Percentiles rank a stretch among this genome's conserved stretches.
Evolutionary conservation across 129 eudicot species (phyloP).

Genomic region (Saposhnikovia divaricata): DNA sequence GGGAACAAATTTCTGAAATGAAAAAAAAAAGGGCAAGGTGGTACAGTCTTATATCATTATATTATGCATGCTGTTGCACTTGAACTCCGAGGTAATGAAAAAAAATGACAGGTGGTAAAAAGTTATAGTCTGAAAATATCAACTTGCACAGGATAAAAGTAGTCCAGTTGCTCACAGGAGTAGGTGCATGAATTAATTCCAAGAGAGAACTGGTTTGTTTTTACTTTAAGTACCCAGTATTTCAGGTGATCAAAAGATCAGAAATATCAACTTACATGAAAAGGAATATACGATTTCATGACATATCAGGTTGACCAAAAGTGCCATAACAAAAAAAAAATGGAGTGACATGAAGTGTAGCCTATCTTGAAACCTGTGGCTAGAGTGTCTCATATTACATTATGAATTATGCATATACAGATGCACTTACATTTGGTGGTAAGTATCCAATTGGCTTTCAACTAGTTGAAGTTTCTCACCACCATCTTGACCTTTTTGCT

Average conservation of each 20-base stretch:
- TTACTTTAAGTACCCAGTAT: not conserved
- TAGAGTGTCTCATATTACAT: not conserved
- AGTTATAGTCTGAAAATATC: not conserved
- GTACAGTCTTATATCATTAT: not conserved
- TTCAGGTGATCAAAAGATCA: not conserved
- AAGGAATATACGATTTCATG: not conserved
- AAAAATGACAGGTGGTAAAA: not conserved
- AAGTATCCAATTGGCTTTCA: conserved; percentile 73
- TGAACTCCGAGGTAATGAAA: not conserved
- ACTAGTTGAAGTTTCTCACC: conserved; percentile 84
- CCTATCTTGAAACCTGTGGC: not conserved
- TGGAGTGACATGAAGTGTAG: not conserved
- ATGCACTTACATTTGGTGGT: conserved; percentile 78
- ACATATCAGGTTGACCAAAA: not conserved
- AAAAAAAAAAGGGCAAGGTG: not conserved
- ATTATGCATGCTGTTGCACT: not conserved
- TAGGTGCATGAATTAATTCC: not conserved
- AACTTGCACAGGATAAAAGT: not conserved
- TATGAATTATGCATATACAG: not conserved
- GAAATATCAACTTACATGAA: not conserved
- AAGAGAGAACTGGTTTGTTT: not conserved
- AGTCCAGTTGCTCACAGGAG: not conserved
- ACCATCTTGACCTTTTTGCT: conserved; percentile 54
- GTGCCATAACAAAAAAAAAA: not conserved
- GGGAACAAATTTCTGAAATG: not conserved